Evolutionary conservation across 1,284 basidiomycete genomes (phyloP), one percentile per base, ranked within the genome.

Genomic region (Malassezia equina): DNA sequence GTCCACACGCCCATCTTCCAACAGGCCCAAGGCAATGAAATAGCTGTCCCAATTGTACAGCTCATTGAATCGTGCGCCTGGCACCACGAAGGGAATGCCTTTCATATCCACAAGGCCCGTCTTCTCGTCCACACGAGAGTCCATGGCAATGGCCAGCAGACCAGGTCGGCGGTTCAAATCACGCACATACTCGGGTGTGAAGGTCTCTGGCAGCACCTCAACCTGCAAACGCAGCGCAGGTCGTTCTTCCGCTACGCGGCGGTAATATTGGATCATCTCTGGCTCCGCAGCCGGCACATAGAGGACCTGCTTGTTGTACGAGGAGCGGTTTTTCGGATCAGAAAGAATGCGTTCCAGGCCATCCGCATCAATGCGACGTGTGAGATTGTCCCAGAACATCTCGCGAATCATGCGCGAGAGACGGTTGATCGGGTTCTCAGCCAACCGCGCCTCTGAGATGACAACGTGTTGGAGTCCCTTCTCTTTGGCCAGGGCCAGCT

Each of bases 361-460:
- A 61, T 95, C 90, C 0, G 88, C 90, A 71, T 98, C 94, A 69
- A 98, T 98, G 33, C 90, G 84, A 49, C 93, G 84, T 1, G 94
- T 98, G 47, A 98, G 80, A 8, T 90, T 88, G 75, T 93, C 88
- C 93, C 93, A 98, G 79, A 98, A 98, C 11, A 88, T 91, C 77
- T 91, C 84, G 74, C 86, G 87, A 78, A 98, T 98, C 93, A 98
- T 96, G 58, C 94, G 84, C 21, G 88, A 93, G 34, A 98, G 81
- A 40, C 93, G 86, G 74, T 94, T 90, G 40, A 98, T 90, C 0
- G 93, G 94, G 75, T 96, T 96, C 78, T 98, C 93, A 0, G 88
- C 89, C 50, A 98, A 80, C 57, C 91, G 86, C 17, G 90, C 84
- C 76, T 98, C 93, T 68, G 96, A 91, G n/a, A 98, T 84, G 12